phyloP scores from a whole-genome alignment of 805 yeast species.

The Yarrowia sp. region DNA sequence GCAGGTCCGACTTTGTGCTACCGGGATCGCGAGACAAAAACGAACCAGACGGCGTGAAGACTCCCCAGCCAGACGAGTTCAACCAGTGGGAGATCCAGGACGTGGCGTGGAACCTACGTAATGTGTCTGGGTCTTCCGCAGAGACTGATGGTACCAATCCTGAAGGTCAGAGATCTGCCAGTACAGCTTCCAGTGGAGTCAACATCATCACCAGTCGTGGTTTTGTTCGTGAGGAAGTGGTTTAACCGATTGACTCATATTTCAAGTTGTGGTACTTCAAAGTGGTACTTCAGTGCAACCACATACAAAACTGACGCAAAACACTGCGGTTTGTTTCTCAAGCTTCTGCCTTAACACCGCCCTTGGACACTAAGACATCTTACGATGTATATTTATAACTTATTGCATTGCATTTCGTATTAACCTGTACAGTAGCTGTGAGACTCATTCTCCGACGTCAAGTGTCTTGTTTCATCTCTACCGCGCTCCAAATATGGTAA shows the following conservation, averaged over 20 bases:
- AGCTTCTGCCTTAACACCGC: too few relatives aligned
- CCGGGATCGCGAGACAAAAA: not conserved
- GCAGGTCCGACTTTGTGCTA: not conserved
- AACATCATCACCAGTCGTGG: slow-evolving; percentile 7
- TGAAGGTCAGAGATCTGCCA: not conserved
- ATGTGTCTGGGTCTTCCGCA: slow-evolving; percentile 22
- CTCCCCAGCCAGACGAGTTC: slow-evolving; percentile 17
- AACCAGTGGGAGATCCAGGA: slow-evolving; percentile 27
- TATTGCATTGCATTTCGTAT: not conserved
- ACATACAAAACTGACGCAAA: too few relatives aligned
- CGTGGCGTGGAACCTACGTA: slow-evolving; percentile 26
- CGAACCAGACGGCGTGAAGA: not conserved
- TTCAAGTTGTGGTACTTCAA: too few relatives aligned
- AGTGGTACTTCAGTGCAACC: too few relatives aligned
- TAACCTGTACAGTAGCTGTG: too few relatives aligned
- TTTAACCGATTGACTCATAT: too few relatives aligned
- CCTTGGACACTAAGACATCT: not conserved
- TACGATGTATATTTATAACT: not conserved
- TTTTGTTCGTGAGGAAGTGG: not conserved
- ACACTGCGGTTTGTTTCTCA: too few relatives aligned
- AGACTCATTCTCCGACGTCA: too few relatives aligned
- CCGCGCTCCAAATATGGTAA: too few relatives aligned
- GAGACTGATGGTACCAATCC: not conserved
- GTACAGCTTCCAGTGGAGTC: not conserved
- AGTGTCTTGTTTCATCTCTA: too few relatives aligned